Evolutionary conservation across 768 basidiomycete species (phyloP), one percentile per base, ranked within the genome.

Genomic region (Leccinellum rugosiceps): DNA sequence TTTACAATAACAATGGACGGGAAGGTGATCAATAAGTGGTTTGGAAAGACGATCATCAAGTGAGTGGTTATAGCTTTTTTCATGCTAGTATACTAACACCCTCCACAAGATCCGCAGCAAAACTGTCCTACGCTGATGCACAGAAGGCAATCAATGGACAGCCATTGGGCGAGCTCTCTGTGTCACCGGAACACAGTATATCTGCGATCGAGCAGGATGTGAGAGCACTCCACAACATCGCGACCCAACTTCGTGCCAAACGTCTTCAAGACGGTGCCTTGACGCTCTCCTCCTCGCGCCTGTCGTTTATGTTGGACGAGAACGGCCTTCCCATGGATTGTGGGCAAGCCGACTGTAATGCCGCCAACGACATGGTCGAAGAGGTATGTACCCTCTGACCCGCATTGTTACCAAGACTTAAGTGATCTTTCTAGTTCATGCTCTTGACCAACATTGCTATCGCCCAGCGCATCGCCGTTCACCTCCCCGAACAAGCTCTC

Each of bases 401-500:
- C 25, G 19, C 55, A 25, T 4, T 30, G 13, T 31, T n/a, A 32
- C 15, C 30, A 56, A 21, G 52, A 19, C 58, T 62, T 13, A 63
- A 52, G 35, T 32, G 34, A 48, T 2, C 50, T 11, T 41, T 53
- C 0, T 64, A 95, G 92, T 94, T 93, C 76, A 98, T 98, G 96
- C 76, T 98, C 17, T 78, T 96, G 54, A 87, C 90, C 62, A 99
- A 98, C 69, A 86, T 87, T 32, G 78, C 92, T 13, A 89, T 95
- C 41, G 94, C 97, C 10, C 92, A 95, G 69, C 88, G 94, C 64
- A 86, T 97, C 65, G 96, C 96, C 35, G 87, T 94, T 23, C 86
- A 94, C 65, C 83, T 98, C 25, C 94, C 97, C 26, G 97, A 99
- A 70, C 97, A 98, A 71, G 91, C 96, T n/a, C 79, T 99, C 14